Evolutionary conservation across 2,329 filamentous ascomycete genomes (phyloP).

Genomic region (Claviceps paspali): DNA sequence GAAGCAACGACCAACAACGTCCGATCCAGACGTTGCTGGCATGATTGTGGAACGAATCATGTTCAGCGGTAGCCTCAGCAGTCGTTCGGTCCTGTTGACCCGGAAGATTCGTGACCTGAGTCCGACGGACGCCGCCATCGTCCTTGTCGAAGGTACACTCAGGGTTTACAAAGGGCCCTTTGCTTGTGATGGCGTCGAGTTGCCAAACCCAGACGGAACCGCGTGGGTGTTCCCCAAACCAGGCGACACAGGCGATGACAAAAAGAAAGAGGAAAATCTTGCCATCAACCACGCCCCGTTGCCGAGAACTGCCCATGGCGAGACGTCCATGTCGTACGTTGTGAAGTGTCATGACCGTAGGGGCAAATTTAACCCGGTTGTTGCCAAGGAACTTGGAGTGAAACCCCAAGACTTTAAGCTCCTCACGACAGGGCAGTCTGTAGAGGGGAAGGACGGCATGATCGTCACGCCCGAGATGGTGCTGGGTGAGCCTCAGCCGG

Average conservation of each 20-base stretch:
- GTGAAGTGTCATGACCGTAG: slow-evolving; percentile 60
- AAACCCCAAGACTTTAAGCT: slow-evolving; percentile 37
- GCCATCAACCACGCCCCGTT: slow-evolving; percentile 25
- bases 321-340: slow-evolving; percentile 70
- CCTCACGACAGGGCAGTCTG: slow-evolving; percentile 48
- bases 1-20: slow-evolving; percentile 8
- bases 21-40: slow-evolving; percentile 16
- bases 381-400: slow-evolving; percentile 52
- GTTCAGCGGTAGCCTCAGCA: slow-evolving; percentile 19
- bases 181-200: slow-evolving; percentile 8
- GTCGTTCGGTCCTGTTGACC: slow-evolving; percentile 11
- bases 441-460: slow-evolving; percentile 47
- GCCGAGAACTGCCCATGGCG: slow-evolving; percentile 51
- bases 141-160: slow-evolving; percentile 47
- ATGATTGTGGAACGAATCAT: slow-evolving; percentile 20
- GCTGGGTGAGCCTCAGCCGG: slow-evolving; percentile 48
- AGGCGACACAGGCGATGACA: slow-evolving; percentile 6
- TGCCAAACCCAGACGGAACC: slow-evolving; percentile 10
- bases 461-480: slow-evolving; percentile 79
- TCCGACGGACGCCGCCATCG: slow-evolving; percentile 30
- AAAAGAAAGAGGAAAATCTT: slow-evolving; percentile 8
- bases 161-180: slow-evolving; percentile 52
- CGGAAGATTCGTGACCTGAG: slow-evolving; percentile 15
- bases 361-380: slow-evolving; percentile 61
- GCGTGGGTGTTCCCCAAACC: slow-evolving; percentile 15